These are phyloP conservation scores for Penicillium maclennaniae DNA, from an alignment of 495 filamentous ascomycete genomes.

Conservation along the genomic window DNA sequence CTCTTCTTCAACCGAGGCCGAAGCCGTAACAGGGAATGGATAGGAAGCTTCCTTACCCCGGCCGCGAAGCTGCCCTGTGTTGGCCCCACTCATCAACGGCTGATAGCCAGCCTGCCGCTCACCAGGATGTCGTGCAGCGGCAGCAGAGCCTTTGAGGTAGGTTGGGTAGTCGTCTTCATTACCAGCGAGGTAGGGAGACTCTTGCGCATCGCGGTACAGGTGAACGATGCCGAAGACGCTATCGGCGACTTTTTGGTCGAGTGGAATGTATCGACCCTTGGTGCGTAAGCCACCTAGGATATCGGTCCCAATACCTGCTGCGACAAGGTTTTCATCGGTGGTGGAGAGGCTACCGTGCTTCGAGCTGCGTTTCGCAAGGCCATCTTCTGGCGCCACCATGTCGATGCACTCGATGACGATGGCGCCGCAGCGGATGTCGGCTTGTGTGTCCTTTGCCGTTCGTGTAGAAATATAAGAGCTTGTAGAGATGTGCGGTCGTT, in stretches of 20 bases:
- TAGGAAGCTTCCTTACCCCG: slow-evolving; percentile 11
- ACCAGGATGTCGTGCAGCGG: slow-evolving; percentile 30
- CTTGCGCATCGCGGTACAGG: slow-evolving; percentile 80
- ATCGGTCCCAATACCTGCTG: slow-evolving; percentile 48
- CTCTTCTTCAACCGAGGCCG: slow-evolving; percentile 39
- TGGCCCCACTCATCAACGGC: background rate
- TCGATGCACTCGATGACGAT: slow-evolving; percentile 66
- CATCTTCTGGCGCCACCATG: slow-evolving; percentile 46
- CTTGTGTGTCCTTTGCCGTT: slow-evolving; percentile 18
- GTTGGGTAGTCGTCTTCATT: slow-evolving; percentile 39
- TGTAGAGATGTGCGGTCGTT: slow-evolving; percentile 11
- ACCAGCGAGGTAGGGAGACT: slow-evolving; percentile 51
- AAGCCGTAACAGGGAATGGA: slow-evolving; percentile 20
- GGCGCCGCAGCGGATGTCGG: slow-evolving; percentile 61
- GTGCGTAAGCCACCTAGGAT: slow-evolving; percentile 57
- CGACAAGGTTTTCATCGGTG: slow-evolving; percentile 31
- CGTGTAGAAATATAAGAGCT: slow-evolving; percentile 2
- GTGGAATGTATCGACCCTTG: slow-evolving; percentile 73
- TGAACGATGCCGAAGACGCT: slow-evolving; percentile 92
- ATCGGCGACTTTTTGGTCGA: slow-evolving; percentile 72
- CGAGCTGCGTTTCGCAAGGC: slow-evolving; percentile 11
- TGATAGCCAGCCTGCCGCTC: slow-evolving; percentile 15
- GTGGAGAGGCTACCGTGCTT: slow-evolving; percentile 8
- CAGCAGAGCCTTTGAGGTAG: slow-evolving; percentile 41
- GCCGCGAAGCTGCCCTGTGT: background rate